Percentiles rank a stretch among this genome's conserved stretches.
Conservation (phyloP, 345 rosid species). For the Brassica rapa region DNA sequence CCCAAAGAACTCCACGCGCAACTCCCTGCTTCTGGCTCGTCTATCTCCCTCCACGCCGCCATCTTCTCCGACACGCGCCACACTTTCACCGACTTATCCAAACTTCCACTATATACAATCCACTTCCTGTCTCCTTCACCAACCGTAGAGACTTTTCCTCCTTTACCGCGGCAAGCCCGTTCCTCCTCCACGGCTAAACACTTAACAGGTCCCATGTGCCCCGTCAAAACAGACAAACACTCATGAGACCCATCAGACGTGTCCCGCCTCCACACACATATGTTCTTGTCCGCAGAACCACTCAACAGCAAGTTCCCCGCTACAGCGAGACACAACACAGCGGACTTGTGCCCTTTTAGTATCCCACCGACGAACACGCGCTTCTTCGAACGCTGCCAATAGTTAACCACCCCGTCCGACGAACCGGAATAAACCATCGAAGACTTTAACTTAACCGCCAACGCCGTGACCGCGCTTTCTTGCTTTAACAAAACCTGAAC, state of each 20-base stretch:
- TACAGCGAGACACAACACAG: constrained; percentile 59
- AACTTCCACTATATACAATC: constrained; percentile 77
- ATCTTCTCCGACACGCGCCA: constrained; percentile 71
- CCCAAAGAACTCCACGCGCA: constrained; percentile 26
- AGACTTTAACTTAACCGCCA: constrained; percentile 51
- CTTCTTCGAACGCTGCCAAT: constrained; percentile 63
- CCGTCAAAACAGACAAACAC: constrained; percentile 62
- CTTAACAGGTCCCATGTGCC: constrained; percentile 88
- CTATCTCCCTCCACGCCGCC: constrained; percentile 35
- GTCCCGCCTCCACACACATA: constrained; percentile 82
- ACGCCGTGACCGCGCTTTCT: constrained; percentile 74
- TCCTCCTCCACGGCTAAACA: constrained; percentile 65
- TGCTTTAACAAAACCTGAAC: constrained; percentile 61
- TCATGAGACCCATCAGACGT: constrained; percentile 48
- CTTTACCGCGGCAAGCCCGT: constrained; percentile 7
- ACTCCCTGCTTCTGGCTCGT: constrained; percentile 20
- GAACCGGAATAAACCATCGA: constrained; percentile 66
- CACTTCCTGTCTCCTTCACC: constrained; percentile 43
- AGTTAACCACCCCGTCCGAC: constrained; percentile 62
- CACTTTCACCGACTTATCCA: constrained; percentile 79
- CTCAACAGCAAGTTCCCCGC: constrained; percentile 69
- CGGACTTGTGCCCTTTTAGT: constrained; percentile 64
- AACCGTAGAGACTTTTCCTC: not conserved
- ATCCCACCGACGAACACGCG: constrained; percentile 53
- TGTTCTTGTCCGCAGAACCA: constrained; percentile 80